Base-by-base conservation (phyloP, 2,329 filamentous ascomycete genomes). In the Monilinia laxa region DNA sequence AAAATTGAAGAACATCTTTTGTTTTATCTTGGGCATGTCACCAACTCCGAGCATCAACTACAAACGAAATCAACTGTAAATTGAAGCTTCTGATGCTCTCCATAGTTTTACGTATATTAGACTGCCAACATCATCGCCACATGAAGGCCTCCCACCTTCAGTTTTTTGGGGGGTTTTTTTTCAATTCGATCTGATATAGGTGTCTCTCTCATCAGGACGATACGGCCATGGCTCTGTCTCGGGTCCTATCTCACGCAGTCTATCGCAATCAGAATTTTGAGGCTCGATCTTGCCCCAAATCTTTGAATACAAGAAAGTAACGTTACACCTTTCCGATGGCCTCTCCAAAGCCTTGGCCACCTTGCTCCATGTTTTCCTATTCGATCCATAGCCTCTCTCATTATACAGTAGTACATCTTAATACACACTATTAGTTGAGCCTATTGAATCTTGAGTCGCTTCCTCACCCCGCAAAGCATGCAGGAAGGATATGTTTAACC, bases 51-150 rank as follows among this genome's bases (percentile, higher is more conserved):
- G 20, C 28, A 23, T 49, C 28, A 49, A 35, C 20, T 28, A 18
- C n/a, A 23, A 9, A 35, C 11, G 4, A n/a, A 23, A n/a, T n/a
- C n/a, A 25, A 12, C 7, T 59, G 57, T 35, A 47, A 16, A n/a
- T n/a, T n/a, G n/a, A n/a, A 23, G 40, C 28, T 49, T 49, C 42
- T 47, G 20, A 49, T 11, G n/a, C 45, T 9, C 42, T 35, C 12
- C 16, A 28, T 11, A 18, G 18, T 10, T 47, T 16, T 52, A 14
- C 51, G n/a, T 18, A 35, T 35, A 51, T 10, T n/a, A 49, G 10
- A 59, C 20, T 31, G 47, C 42, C 42, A 60, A 60, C 57, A 60
- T 35, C 42, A 49, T 49, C 12, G 57, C 57, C 42, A 49, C 25
- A 35, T 7, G 4, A 23, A 49, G n/a, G 42, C 20, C 57, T 60